Evolutionary conservation across 768 basidiomycete species (phyloP), one percentile per base, ranked within the genome.

Genomic region (Postia placenta): DNA sequence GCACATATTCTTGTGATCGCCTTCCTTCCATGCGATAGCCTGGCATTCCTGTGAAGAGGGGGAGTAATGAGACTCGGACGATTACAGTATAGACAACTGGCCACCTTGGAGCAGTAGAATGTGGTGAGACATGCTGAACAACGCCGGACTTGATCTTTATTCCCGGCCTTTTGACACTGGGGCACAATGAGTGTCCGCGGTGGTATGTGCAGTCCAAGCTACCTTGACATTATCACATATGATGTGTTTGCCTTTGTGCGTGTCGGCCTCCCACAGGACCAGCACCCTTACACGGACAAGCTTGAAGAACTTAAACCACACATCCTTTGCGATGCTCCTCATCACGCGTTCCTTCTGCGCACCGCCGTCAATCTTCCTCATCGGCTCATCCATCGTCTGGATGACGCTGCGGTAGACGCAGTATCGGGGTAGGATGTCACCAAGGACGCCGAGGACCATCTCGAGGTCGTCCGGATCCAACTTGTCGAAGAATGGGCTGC

Each of bases 391-490:
- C 15, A 67, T 60, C 7, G 61, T 60, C 42, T 62, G 58, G 7
- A 70, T 52, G 15, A 70, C 69, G 20, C 66, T 68, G 5, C 67
- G 62, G 51, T 70, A 72, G 3, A 70, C 66, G n/a, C 69, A 60
- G 47, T 71, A 71, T 30, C 56, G 60, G 2, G 67, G 64, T 3
- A 71, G 52, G 30, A 65, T 62, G 25, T 60, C 45, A 11, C 49
- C 52, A 11, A 72, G 35, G 22, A 69, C 52, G 1, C 46, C 49
- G 11, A 57, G 43, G 28, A 69, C 55, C 62, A 69, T 66, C 2
- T 57, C 55, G 15, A 51, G 52, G 42, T 70, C 69, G 19, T 67
- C 63, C n/a, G 49, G 53, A 35, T 60, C 58, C 12, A 69, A 37
- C 28, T 50, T 57, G 11, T 44, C 26, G 47, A 66, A 66, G 33